A percentile compares a stretch with the other conserved stretches of the same genome.
Conservation (phyloP, 345 rosid species). For the Corymbia maculata region DNA sequence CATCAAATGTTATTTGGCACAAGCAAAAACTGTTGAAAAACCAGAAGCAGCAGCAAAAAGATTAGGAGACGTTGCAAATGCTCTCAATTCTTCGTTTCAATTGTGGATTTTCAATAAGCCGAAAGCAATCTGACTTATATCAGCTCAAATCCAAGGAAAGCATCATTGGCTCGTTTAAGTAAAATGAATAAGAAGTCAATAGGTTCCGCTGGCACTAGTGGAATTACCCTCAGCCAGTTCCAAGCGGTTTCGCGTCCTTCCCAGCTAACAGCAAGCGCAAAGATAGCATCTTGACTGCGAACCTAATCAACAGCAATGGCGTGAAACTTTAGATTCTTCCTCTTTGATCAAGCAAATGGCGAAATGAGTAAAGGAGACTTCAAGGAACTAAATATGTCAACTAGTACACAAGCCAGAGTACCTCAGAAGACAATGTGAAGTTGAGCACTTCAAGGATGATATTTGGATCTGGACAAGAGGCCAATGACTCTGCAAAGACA, state of each 20-base stretch:
- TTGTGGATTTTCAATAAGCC: neutral
- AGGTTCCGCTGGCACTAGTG: neutral
- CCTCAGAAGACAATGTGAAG: constrained; percentile 66
- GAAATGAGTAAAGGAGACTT: neutral
- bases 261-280: constrained; percentile 53
- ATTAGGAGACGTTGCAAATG: neutral
- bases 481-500: constrained; percentile 49
- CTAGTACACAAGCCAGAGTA: constrained; percentile 5
- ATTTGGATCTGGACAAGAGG: constrained; percentile 53
- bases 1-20: neutral
- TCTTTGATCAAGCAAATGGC: neutral
- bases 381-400: neutral
- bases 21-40: neutral
- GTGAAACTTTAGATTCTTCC: neutral
- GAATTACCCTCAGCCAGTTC: constrained; percentile 71
- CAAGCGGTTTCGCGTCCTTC: constrained; percentile 95
- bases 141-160: neutral
- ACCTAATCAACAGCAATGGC: constrained; percentile 26
- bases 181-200: neutral
- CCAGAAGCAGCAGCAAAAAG: neutral
- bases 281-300: constrained; percentile 79
- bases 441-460: constrained; percentile 59
- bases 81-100: neutral
- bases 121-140: neutral
- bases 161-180: neutral